Evolutionary conservation across 83 land plant species (phyloP), one percentile per base, ranked within the genome.

Genomic region (Picea abies): DNA sequence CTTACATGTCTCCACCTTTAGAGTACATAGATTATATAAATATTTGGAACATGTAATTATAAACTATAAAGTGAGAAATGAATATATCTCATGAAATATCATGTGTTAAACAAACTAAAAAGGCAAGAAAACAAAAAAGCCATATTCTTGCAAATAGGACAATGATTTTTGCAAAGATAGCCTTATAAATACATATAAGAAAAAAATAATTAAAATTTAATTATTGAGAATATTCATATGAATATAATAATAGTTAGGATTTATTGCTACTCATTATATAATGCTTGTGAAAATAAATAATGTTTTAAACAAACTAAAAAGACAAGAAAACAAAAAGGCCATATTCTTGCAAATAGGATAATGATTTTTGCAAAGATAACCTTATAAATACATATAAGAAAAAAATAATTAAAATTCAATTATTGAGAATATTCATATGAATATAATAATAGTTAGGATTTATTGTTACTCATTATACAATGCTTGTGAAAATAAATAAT

Each of bases 1-100:
- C 98, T 92, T 83, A 96, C 97, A 96, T 88, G 84, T 96, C 97
- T 87, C 99, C 97, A 64, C 99, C 98, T 89, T 96, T 97, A 83
- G 96, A 96, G 75, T 93, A 95, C 29, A 26, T 26, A 75, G 52
- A 32, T 56, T 35, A 39, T 8, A 67, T 17, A 19, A 17, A 20
- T 58, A n/a, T 12, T 20, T 32, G 26, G 23, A 32, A 62, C 17
- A 25, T 23, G 60, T 61, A 32, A 32, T 29, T 63, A 5, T 22
- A 37, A 79, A 6, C 39, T 20, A 79, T 19, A 49, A 39, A 78
- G 10, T 39, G 6, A 79, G 37, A 6, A 12, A 44, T 26, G 17
- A 60, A 58, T 17, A 29, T 8, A 58, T 8, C 9, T 17, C 16
- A 20, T 16, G 7, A 79, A 16, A 32, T 6, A 79, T 79, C 63